Conservation (phyloP, 2,329 filamentous ascomycete species). For the Scedosporium dehoogii region DNA sequence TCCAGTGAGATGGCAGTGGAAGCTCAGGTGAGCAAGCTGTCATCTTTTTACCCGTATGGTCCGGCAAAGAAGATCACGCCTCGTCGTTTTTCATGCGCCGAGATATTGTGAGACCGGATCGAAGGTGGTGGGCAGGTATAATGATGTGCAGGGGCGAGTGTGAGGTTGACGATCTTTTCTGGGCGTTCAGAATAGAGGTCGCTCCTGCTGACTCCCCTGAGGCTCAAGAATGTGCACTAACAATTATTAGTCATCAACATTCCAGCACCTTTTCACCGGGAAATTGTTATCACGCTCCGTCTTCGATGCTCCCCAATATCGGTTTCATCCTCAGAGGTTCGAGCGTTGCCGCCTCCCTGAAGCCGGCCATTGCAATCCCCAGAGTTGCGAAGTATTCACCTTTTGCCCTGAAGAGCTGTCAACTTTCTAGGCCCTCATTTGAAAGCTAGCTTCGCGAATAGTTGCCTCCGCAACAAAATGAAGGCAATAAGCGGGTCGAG, state of each 20-base stretch:
- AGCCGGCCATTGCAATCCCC: too few relatives aligned
- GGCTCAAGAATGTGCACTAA: background rate
- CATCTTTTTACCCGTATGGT: background rate
- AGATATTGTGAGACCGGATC: conserved; percentile 5
- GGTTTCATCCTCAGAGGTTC: background rate
- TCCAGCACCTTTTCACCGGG: background rate
- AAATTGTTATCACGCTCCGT: background rate
- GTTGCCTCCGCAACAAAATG: too few relatives aligned
- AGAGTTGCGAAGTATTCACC: too few relatives aligned
- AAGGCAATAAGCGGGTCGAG: too few relatives aligned
- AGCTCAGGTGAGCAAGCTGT: background rate
- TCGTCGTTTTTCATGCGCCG: conserved; percentile 1
- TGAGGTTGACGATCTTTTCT: conserved; percentile 5
- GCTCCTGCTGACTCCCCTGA: too few relatives aligned
- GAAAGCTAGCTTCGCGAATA: too few relatives aligned
- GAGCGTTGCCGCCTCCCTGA: too few relatives aligned
- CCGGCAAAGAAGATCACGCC: background rate
- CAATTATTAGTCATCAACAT: background rate
- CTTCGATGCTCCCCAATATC: background rate
- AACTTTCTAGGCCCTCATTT: too few relatives aligned
- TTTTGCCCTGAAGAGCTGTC: too few relatives aligned
- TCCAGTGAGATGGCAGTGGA: background rate
- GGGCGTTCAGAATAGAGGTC: background rate
- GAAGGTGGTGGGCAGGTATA: background rate
- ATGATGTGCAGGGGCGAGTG: conserved; percentile 5